Base-by-base conservation (phyloP, 1,284 basidiomycete species). In the Pisolithus thermaeus region DNA sequence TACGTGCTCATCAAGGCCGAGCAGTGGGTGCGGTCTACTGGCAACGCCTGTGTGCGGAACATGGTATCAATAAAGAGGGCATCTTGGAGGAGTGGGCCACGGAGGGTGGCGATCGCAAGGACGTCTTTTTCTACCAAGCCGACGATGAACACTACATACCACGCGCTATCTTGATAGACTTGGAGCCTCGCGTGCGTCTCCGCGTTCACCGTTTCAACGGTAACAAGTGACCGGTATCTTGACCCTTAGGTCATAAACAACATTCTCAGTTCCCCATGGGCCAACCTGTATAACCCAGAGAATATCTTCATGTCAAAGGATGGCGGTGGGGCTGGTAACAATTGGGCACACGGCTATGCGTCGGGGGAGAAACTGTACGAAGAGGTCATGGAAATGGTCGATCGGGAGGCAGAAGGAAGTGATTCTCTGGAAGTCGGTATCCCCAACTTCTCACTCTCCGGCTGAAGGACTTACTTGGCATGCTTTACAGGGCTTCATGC, bases 141-240 rank as follows among this genome's bases (percentile, higher is more conserved):
- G 97, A 99, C 69, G 97, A 99, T 67, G 97, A 99, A 68, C 96
- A 98, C 65, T 99, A 99, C 69, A 95, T 99, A 59, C 97, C 97
- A 8, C 81, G 97, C 50, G 92, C 97, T 4, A 96, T 99, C 56
- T 80, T 99, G 23, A 87, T 99, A 52, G 97, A 99, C 72, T 80
- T 97, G n/a, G 97, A 99, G 68, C 97, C 97, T 44, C 78, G 97
- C 67, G 96, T 96, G 65, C 64, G 87, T 69, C 22, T 35, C 42
- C 7, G 27, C 9, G 47, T 18, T n/a, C 9, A 35, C n/a, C 28
- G n/a, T 30, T 35, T n/a, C 11, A 32, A 50, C 40, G 40, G 40
- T 46, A 46, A 27, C 39, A 40, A 36, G 49, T 44, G 40, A 49
- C 38, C 48, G 48, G 23, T 54, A 41, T 28, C 9, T 47, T 51